phyloP scores from a whole-genome alignment of 208 protist species.

The Leishmania tarentolae region DNA sequence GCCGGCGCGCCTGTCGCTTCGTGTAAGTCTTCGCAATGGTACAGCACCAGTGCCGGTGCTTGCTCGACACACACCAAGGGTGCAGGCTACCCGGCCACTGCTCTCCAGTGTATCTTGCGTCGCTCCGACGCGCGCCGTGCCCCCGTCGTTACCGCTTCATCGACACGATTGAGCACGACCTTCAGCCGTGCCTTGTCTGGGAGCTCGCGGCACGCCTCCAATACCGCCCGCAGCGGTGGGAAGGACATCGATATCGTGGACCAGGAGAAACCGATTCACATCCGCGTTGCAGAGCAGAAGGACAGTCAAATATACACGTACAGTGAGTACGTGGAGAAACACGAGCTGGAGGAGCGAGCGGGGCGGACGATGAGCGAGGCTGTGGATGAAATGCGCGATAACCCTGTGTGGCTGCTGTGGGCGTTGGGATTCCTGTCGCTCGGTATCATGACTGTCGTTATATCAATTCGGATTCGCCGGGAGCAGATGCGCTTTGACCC shows the following conservation, averaged over 20 bases:
- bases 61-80: neutral
- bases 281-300: slow-evolving; percentile 71
- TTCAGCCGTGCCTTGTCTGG: neutral
- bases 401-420: slow-evolving; percentile 84
- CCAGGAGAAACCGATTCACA: slow-evolving; percentile 67
- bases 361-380: slow-evolving; percentile 42
- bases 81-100: neutral
- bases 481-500: slow-evolving; percentile 86
- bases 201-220: slow-evolving; percentile 29
- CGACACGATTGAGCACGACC: neutral
- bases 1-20: neutral
- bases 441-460: slow-evolving; percentile 62
- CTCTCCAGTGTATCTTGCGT: neutral
- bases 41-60: neutral
- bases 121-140: neutral
- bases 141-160: neutral
- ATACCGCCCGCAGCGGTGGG: slow-evolving; percentile 46
- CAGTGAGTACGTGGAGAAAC: slow-evolving; percentile 78
- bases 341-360: slow-evolving; percentile 57
- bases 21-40: slow-evolving; percentile 2
- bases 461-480: slow-evolving; percentile 74
- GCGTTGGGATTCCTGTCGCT: slow-evolving; percentile 54
- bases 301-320: slow-evolving; percentile 82
- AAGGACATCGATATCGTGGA: slow-evolving; percentile 78
- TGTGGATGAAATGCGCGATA: slow-evolving; percentile 68